Conservation (phyloP, 176 grass and related monocot species). For the Elymus sibiricus region DNA sequence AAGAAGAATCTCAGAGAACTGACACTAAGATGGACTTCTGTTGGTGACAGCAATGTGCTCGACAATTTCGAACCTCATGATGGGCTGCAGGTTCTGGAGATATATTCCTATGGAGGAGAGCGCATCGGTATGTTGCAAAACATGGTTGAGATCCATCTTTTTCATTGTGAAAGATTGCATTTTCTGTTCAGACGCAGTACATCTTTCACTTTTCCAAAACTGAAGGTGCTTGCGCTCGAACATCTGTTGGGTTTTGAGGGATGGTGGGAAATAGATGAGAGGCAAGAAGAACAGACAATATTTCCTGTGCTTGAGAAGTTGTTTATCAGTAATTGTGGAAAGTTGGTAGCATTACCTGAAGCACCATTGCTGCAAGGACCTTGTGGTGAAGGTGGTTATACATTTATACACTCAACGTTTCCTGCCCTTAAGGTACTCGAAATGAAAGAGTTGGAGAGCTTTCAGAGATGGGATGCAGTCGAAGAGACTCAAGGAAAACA, state of each 20-base stretch:
- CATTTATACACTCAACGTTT: too few relatives aligned
- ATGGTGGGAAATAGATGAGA: background rate
- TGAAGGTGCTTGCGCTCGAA: background rate
- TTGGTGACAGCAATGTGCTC: background rate
- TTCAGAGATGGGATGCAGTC: too few relatives aligned
- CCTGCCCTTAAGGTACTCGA: too few relatives aligned
- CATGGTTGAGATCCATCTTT: background rate
- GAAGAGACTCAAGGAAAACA: too few relatives aligned
- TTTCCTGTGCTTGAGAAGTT: background rate
- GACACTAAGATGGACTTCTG: background rate
- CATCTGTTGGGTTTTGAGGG: background rate
- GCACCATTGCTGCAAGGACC: too few relatives aligned
- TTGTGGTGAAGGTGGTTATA: too few relatives aligned
- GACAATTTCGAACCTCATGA: background rate
- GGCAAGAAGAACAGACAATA: rapidly evolving
- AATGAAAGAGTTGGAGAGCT: too few relatives aligned
- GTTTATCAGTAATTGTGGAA: rapidly evolving
- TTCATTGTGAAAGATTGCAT: background rate
- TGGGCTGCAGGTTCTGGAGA: background rate
- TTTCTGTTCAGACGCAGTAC: background rate
- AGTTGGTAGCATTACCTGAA: background rate
- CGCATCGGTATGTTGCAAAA: background rate
- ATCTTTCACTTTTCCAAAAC: background rate
- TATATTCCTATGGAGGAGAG: background rate
- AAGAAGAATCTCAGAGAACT: background rate